Conservation (phyloP, 192 early-diverging fungal genomes). For the Backusella liffmaniae region DNA sequence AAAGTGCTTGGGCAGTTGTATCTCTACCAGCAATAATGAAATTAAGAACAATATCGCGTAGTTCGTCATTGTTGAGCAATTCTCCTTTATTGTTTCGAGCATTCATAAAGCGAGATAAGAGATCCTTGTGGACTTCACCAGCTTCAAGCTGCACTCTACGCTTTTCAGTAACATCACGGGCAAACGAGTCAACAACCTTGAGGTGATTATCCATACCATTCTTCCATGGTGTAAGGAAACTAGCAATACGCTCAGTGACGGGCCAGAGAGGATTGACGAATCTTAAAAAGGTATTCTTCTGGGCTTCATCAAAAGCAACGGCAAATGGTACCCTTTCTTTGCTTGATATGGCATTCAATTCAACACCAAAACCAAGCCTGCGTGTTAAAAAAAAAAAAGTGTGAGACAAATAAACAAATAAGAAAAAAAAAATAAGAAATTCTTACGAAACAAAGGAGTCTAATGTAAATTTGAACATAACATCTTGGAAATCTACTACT, state of each 20-base stretch:
- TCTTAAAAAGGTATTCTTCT: slow-evolving; percentile 36
- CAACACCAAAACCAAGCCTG: slow-evolving; percentile 48
- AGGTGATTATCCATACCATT: slow-evolving; percentile 29
- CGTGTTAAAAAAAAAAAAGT: not conserved
- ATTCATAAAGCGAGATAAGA: slow-evolving; percentile 38
- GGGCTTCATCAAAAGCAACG: slow-evolving; percentile 51
- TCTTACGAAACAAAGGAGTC: slow-evolving; percentile 37
- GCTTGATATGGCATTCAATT: slow-evolving; percentile 40
- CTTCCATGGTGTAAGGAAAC: slow-evolving; percentile 18
- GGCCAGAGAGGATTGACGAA: slow-evolving; percentile 30
- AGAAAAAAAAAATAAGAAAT: not conserved
- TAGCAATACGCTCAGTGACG: not conserved
- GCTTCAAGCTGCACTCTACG: slow-evolving; percentile 25
- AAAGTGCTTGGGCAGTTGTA: slow-evolving; percentile 52
- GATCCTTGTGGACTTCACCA: slow-evolving; percentile 25
- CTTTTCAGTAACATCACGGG: slow-evolving; percentile 21
- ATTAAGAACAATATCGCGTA: slow-evolving; percentile 38
- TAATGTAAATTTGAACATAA: slow-evolving; percentile 48
- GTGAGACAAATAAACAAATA: not conserved
- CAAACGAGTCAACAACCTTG: slow-evolving; percentile 30
- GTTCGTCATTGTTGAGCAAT: slow-evolving; percentile 25
- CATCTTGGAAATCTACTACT: slow-evolving; percentile 43
- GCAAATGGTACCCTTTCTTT: slow-evolving; percentile 49
- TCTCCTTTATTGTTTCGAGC: slow-evolving; percentile 27
- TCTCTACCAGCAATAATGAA: slow-evolving; percentile 44